Base-by-base conservation (phyloP, 495 filamentous ascomycete species). In the Penicillium malachiteum region DNA sequence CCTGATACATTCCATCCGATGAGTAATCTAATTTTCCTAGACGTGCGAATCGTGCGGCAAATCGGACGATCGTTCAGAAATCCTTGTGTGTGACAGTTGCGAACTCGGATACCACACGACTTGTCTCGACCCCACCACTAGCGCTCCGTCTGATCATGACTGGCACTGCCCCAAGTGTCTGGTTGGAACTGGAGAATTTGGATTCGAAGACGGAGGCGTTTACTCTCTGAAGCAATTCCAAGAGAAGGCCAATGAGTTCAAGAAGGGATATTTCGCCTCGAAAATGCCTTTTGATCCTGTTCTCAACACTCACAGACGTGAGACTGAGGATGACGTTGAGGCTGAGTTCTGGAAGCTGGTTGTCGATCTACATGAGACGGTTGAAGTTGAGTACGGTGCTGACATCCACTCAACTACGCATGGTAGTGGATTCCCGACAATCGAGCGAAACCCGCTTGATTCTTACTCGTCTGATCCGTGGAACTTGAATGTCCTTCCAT, bases 341-440 rank as follows among this genome's bases (percentile, higher is more conserved):
- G 83, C 86, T 12, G 94, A 99, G 69, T 99, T 99, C 72, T 99
- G 94, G 94, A 83, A 90, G 56, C 77, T 97, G 18, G 92, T 96
- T 0, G 89, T 95, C 46, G 95, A 88, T 68, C 74, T 96, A 44
- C 92, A 93, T 52, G 94, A 97, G 69, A 96, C 91, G 1, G 91
- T 97, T 11, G 93, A 97, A 65, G 94, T 99, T 12, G 94, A 99
- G 69, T 99, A 99, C 66, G 94, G 94, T 35, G 94, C 94, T 5
- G 94, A 99, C 68, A 96, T 99, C 52, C 94, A 99, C 68, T 97
- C 93, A 13, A 97, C 94, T 1, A 99, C 94, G 0, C 95, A 97
- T 63, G 94, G 94, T 48, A 97, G 93, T 66, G 94, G 94, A 7
- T 99, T 99, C 67, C 94, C 94, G 0, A 99, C 95, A 0, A 83